These are phyloP conservation scores for Trametes villosa DNA, from an alignment of 768 basidiomycete genomes.

Conservation along the genomic window DNA sequence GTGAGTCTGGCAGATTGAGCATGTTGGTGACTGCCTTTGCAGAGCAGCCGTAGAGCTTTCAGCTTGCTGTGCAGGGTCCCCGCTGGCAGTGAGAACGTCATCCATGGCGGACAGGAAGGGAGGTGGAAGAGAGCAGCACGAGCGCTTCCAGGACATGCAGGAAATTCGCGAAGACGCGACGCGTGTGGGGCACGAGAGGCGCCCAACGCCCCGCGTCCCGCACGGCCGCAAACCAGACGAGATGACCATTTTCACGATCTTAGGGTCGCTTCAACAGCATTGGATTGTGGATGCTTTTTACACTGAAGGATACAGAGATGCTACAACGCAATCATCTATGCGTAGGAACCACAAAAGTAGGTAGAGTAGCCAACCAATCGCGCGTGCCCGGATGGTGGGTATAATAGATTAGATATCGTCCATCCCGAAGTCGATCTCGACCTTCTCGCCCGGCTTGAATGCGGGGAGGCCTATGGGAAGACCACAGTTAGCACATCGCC, in stretches of 20 bases:
- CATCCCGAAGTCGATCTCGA: slow-evolving; percentile 87
- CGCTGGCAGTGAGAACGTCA: no score
- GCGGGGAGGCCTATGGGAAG: slow-evolving; percentile 89
- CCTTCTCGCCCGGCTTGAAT: slow-evolving; percentile 98
- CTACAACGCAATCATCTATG: slow-evolving; percentile 18
- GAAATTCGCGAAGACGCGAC: slow-evolving; percentile 3
- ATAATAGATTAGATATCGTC: slow-evolving; percentile 69
- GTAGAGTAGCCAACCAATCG: neutral
- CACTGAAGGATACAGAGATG: slow-evolving; percentile 17
- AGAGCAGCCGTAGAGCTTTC: slow-evolving; percentile 22
- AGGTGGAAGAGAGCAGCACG: neutral
- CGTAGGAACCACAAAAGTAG: neutral
- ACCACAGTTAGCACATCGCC: neutral
- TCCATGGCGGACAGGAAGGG: slow-evolving; percentile 1
- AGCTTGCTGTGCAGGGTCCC: slow-evolving; percentile 6
- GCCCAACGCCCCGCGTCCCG: no score
- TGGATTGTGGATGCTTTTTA: no score
- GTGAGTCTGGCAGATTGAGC: slow-evolving; percentile 52
- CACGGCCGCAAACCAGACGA: neutral
- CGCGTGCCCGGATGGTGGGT: slow-evolving; percentile 6
- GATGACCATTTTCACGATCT: neutral
- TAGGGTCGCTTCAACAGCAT: no score
- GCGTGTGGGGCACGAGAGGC: neutral
- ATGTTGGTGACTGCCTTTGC: slow-evolving; percentile 38
- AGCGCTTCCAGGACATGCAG: neutral